These are phyloP conservation scores for Andrographis paniculata DNA, from an alignment of 305 asterid genomes.

Conservation along the genomic window DNA sequence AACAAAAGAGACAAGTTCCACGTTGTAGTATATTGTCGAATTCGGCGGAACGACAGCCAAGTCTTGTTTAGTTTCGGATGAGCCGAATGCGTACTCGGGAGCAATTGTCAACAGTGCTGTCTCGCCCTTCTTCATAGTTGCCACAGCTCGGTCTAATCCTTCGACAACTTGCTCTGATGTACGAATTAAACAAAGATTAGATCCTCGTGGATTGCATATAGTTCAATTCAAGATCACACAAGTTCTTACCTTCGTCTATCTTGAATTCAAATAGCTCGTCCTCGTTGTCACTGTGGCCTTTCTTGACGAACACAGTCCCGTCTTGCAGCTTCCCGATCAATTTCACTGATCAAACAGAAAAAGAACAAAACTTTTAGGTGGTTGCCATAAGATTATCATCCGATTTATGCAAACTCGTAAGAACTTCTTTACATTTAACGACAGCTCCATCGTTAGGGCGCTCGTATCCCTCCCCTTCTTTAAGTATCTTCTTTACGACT, in stretches of 20 bases:
- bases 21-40: conserved; percentile 45
- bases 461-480: conserved; percentile 65
- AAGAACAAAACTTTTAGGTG: neutral
- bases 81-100: conserved; percentile 62
- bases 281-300: conserved; percentile 43
- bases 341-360: conserved; percentile 39
- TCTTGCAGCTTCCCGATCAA: conserved; percentile 58
- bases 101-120: conserved; percentile 37
- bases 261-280: conserved; percentile 52
- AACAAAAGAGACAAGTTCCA: conserved; percentile 55
- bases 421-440: conserved; percentile 29
- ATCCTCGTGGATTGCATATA: too few species aligned
- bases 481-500: conserved; percentile 46
- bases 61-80: conserved; percentile 45
- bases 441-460: conserved; percentile 61
- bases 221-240: too few species aligned
- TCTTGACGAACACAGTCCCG: conserved; percentile 44
- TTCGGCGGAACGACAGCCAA: conserved; percentile 51
- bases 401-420: neutral
- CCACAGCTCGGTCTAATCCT: conserved; percentile 51
- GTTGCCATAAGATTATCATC: neutral
- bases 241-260: conserved; percentile 27
- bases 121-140: conserved; percentile 63
- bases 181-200: neutral
- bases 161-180: conserved; percentile 50